A percentile compares a stretch with the other conserved stretches of the same genome.
Conservation (phyloP, 1,139 yeast species). For the Scheffersomyces insectosa region DNA sequence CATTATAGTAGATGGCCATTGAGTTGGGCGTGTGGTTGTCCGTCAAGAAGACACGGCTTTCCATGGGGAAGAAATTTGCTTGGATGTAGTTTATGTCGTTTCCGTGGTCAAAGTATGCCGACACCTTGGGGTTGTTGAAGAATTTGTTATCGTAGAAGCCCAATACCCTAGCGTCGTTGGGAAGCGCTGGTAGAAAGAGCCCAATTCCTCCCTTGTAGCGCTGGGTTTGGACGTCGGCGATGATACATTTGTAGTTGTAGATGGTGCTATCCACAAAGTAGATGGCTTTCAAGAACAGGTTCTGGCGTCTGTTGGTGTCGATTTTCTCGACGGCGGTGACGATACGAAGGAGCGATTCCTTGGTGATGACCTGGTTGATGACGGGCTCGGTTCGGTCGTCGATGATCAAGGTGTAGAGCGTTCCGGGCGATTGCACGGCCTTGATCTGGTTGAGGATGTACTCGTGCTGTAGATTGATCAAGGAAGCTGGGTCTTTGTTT, state of each 20-base stretch:
- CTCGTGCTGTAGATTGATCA: constrained; percentile 35
- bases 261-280: constrained; percentile 40
- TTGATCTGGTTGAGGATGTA: constrained; percentile 38
- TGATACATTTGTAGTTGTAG: constrained; percentile 42
- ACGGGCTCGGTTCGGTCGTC: constrained; percentile 39
- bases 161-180: constrained; percentile 22
- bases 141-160: constrained; percentile 31
- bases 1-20: constrained; percentile 73
- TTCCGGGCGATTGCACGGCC: constrained; percentile 32
- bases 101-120: constrained; percentile 33
- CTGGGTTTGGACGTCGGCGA: constrained; percentile 40
- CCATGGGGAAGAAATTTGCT: constrained; percentile 35
- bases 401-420: constrained; percentile 38
- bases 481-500: constrained; percentile 35
- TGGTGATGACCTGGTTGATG: constrained; percentile 35
- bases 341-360: constrained; percentile 39
- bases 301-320: constrained; percentile 36
- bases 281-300: constrained; percentile 42
- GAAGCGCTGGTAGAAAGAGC: constrained; percentile 33
- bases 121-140: constrained; percentile 31
- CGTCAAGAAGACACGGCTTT: constrained; percentile 39
- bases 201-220: constrained; percentile 43
- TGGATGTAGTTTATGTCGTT: constrained; percentile 27
- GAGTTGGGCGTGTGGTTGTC: constrained; percentile 50
- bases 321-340: constrained; percentile 45